Percentiles rank a stretch among this genome's conserved stretches.
Conservation (phyloP, 2,329 filamentous ascomycete species). For the Chaetomiaceae sp. region DNA sequence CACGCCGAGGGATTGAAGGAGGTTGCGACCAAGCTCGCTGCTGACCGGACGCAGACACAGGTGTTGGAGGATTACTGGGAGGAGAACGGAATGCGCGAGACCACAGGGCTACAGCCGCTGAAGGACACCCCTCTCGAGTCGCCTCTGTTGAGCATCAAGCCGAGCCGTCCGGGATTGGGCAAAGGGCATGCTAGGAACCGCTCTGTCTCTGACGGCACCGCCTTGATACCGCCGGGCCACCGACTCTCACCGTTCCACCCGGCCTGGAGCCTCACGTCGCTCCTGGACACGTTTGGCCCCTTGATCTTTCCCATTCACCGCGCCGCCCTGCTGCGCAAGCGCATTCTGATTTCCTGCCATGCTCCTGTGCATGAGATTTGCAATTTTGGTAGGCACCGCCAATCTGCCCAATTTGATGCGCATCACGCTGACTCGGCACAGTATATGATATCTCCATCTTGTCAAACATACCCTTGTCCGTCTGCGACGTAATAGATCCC, state of each 20-base stretch:
- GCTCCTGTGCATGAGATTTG: conserved; percentile 81
- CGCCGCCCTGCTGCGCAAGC: conserved; percentile 77
- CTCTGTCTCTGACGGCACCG: conserved; percentile 58
- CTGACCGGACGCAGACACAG: conserved; percentile 57
- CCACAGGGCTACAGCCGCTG: conserved; percentile 33
- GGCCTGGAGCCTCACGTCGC: conserved; percentile 71
- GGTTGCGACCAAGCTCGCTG: conserved; percentile 64
- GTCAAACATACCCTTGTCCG: conserved; percentile 75
- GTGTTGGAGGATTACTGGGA: conserved; percentile 79
- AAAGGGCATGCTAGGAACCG: conserved; percentile 50
- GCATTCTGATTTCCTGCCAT: conserved; percentile 81
- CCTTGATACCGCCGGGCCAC: conserved; percentile 56
- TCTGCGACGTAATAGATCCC: conserved; percentile 63
- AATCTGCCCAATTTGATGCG: neutral
- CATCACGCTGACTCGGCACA: conserved; percentile 32
- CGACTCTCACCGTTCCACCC: conserved; percentile 75
- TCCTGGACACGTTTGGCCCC: conserved; percentile 82
- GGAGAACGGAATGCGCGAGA: conserved; percentile 45
- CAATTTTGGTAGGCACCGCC: conserved; percentile 67
- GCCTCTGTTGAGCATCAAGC: conserved; percentile 43
- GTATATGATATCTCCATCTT: conserved; percentile 94
- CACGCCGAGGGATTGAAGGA: conserved; percentile 73
- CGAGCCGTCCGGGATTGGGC: conserved; percentile 32
- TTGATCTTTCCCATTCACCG: conserved; percentile 88
- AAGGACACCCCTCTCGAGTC: conserved; percentile 50